Evolutionary conservation across 257 asterid species (phyloP).

Genomic region (Striga asiatica): DNA sequence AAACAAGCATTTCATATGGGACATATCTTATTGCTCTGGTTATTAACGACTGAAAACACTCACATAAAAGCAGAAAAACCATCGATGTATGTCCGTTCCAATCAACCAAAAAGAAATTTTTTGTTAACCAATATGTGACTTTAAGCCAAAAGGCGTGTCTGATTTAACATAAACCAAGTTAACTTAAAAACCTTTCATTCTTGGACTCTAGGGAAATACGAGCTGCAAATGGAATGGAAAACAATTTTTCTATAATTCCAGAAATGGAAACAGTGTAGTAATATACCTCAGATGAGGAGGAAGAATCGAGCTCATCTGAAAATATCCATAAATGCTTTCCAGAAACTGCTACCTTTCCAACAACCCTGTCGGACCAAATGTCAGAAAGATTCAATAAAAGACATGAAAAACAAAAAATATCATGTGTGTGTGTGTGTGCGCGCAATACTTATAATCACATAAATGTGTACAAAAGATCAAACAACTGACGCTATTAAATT

Average conservation of each 20-base stretch:
- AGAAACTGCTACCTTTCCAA: conserved; percentile 82
- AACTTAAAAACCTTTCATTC: neutral
- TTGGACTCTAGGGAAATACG: neutral
- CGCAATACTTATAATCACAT: neutral
- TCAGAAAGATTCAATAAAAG: no score
- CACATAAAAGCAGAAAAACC: neutral
- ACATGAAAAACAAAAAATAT: no score
- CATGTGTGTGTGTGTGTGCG: no score
- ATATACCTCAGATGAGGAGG: conserved; percentile 47
- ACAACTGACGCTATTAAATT: neutral
- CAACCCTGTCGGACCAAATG: conserved; percentile 42
- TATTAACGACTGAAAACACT: conserved; percentile 4
- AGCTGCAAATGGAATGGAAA: neutral
- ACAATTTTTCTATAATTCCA: neutral
- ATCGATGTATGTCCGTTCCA: neutral
- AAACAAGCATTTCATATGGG: conserved; percentile 6
- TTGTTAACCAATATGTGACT: neutral
- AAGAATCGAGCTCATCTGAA: conserved; percentile 45
- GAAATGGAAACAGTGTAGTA: neutral
- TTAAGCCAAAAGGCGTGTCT: neutral
- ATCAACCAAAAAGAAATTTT: neutral
- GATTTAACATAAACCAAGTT: neutral
- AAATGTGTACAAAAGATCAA: neutral
- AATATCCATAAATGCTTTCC: conserved; percentile 87
- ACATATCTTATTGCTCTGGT: neutral